Base-by-base conservation (phyloP, 2,329 filamentous ascomycete genomes). In the Stagonosporopsis tanaceti region DNA sequence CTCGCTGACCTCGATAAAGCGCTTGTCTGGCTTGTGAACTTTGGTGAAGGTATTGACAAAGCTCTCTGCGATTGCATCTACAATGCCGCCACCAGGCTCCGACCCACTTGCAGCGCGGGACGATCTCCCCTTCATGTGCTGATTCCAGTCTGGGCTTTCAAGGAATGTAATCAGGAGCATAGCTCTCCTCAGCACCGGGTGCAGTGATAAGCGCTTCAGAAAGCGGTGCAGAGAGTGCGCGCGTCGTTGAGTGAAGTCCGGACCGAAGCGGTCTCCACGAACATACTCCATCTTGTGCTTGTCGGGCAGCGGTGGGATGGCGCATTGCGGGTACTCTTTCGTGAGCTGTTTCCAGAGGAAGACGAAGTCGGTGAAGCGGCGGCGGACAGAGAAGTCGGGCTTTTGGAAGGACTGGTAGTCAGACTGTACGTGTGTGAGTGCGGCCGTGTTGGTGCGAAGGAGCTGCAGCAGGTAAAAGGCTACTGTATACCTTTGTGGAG, bases 251-350 rank as follows among this genome's bases (percentile, higher is more conserved):
- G 93, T 99, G 76, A 99, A 99, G 78, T 98, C 95, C 47, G 89
- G 79, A 8, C 93, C 93, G 77, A 99, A 99, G 62, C 95, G 90
- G 80, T 98, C 94, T 67, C 95, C 95, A 34, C 93, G 91, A 48
- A 98, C 95, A 74, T 98, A 98, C 73, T 97, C 93, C 91, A 99
- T 97, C 79, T 96, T 96, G 82, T 98, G 94, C 83, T 98, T 99
- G 79, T 98, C 95, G 50, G 95, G 95, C 51, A 99, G 83, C 44
- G 95, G 95, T 28, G 95, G 95, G 3, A 99, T 92, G 45, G 95
- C 95, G 77, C 90, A 92, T 80, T 92, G 91, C 58, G 93, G 92
- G 70, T 92, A 98, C 76, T 97, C 93, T 74, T 88, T 89, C 62
- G 85, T 88, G 48, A 99, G 87, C 30, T 91, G 89, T 79, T 96